phyloP scores from a whole-genome alignment of 129 eudicot genomes.

The Centella asiatica region DNA sequence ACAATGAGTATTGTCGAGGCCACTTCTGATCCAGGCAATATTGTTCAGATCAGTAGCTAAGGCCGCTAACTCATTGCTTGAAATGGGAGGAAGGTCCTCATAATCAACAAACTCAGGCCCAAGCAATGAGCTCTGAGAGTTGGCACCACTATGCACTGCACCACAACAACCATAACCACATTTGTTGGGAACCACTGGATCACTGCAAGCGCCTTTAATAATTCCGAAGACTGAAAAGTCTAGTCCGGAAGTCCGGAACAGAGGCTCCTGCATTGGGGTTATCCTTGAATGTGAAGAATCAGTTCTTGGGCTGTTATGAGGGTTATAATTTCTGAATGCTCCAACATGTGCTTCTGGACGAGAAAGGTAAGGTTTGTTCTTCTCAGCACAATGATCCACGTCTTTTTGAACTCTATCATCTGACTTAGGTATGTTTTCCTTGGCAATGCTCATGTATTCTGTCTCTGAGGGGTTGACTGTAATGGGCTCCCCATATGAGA shows the following conservation, averaged over 20 bases:
- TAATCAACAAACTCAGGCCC: slow-evolving; percentile 79
- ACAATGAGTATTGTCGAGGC: slow-evolving; percentile 31
- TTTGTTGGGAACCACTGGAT: slow-evolving; percentile 36
- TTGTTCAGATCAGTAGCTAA: slow-evolving; percentile 53
- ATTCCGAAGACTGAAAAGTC: slow-evolving; percentile 29
- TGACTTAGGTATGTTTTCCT: slow-evolving; percentile 12
- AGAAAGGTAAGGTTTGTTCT: slow-evolving; percentile 18
- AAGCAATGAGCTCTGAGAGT: slow-evolving; percentile 31
- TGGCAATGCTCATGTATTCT: slow-evolving; percentile 4
- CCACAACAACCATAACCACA: slow-evolving; percentile 81
- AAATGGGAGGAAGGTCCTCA: slow-evolving; percentile 45
- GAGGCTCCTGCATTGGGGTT: slow-evolving; percentile 46
- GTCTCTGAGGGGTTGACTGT: slow-evolving; percentile 23
- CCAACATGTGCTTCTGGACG: slow-evolving; percentile 48
- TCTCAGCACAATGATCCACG: slow-evolving; percentile 2
- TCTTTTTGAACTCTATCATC: slow-evolving; percentile 13
- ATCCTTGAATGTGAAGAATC: slow-evolving; percentile 12
- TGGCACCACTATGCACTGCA: slow-evolving; percentile 14
- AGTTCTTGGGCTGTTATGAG: slow-evolving; percentile 18
- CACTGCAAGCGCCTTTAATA: slow-evolving; percentile 29
- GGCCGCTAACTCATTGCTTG: slow-evolving; percentile 45
- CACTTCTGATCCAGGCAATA: slow-evolving; percentile 75
- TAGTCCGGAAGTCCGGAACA: slow-evolving; percentile 40
- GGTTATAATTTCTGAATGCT: slow-evolving; percentile 42
- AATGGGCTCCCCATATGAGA: slow-evolving; percentile 31